Evolutionary conservation across 805 yeast genomes (phyloP), one percentile per base, ranked within the genome.

Genomic region (Hanseniaspora vineae): DNA sequence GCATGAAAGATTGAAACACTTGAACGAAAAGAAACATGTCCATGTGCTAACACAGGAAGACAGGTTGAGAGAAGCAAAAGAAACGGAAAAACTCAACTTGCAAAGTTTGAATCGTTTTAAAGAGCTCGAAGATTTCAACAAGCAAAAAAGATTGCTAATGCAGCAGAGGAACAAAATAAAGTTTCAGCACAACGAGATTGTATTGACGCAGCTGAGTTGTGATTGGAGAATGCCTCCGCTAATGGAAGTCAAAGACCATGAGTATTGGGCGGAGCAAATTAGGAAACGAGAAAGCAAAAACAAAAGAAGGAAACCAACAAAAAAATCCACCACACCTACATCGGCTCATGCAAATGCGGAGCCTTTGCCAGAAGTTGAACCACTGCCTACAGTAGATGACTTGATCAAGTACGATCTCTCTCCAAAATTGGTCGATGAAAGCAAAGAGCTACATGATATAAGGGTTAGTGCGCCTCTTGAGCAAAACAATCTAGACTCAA

Each of bases 121-220:
- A 55, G 94, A 89, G 56, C 90, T 85, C 58, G 98, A 92, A 60
- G 68, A 82, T 40, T 80, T 78, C 44, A 81, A 86, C 56, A 87
- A 86, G 60, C 80, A 81, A 60, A 75, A 75, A 47, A 90, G 89
- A 58, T 69, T 89, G 48, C 86, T 82, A 42, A 66, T 84, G 50
- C 77, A 84, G 61, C 70, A 78, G 50, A 81, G 81, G 58, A 77
- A 73, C 55, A 76, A 89, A 52, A 69, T 68, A 40, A 78, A 76
- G 55, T 64, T 92, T 54, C 68, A 68, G 2, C 73, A 83, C 47
- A 78, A 57, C 29, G 67, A 64, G 39, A 39, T 52, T 5, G 52
- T 64, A 3, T 18, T 59, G 13, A 46, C 54, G 13, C 44, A 48
- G 29, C 17, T 60, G 9, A 51, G 61, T 12, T 51, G 58, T 6